Conservation (phyloP, 2,329 filamentous ascomycete species). For the Purpureocillium takamizusanense region DNA sequence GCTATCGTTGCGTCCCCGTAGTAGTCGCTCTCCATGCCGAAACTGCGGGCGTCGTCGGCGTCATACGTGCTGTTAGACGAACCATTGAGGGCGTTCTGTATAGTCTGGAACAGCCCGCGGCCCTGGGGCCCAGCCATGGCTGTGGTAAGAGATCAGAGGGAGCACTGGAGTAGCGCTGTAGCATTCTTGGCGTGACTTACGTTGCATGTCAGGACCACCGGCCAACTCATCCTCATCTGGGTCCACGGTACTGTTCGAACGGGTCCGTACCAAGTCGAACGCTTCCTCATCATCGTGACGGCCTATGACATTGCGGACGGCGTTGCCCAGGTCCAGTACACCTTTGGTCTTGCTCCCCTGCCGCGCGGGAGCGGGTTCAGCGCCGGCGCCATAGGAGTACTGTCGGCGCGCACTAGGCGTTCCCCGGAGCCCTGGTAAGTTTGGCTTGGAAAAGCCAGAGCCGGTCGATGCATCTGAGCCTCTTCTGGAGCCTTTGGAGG, state of each 20-base stretch:
- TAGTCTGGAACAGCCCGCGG: neutral
- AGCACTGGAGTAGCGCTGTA: neutral
- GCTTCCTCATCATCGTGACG: slow-evolving; percentile 9
- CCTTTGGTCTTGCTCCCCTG: slow-evolving; percentile 7
- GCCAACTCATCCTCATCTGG: slow-evolving; percentile 14
- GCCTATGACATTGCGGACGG: slow-evolving; percentile 18
- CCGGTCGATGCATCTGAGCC: slow-evolving; percentile 5
- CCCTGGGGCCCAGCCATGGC: neutral
- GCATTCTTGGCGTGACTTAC: neutral
- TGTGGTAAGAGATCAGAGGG: neutral
- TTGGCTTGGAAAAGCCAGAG: slow-evolving; percentile 13
- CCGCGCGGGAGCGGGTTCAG: slow-evolving; percentile 19
- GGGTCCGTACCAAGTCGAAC: neutral
- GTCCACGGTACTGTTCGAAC: slow-evolving; percentile 1
- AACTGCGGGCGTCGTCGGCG: slow-evolving; percentile 23
- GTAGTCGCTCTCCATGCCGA: slow-evolving; percentile 24
- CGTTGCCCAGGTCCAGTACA: slow-evolving; percentile 16
- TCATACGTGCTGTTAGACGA: slow-evolving; percentile 12
- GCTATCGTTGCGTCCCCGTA: slow-evolving; percentile 27
- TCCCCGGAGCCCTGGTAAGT: slow-evolving; percentile 16
- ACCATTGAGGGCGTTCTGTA: neutral
- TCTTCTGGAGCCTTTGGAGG: slow-evolving; percentile 3
- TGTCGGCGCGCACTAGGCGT: slow-evolving; percentile 26
- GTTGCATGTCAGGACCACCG: slow-evolving; percentile 1
- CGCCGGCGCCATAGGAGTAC: slow-evolving; percentile 28